Percentiles rank a stretch among this genome's conserved stretches.
phyloP scores from a whole-genome alignment of 1,284 basidiomycete species.

The Cryptococcus amylolentus region DNA sequence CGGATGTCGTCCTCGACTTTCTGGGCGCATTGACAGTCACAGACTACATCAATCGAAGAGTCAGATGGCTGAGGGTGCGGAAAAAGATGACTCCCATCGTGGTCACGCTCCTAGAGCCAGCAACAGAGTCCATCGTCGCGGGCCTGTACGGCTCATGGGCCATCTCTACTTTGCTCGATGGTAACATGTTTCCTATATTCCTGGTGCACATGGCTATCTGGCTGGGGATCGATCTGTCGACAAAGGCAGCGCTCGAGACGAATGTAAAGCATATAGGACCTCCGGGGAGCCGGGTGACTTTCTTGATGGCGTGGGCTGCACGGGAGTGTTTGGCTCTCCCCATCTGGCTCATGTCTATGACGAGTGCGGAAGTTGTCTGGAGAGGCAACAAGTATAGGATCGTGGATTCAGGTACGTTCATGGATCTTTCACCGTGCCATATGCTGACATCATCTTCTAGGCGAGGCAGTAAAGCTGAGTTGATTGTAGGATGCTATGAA shows the following conservation, averaged over 20 bases:
- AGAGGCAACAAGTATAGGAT: slow-evolving; percentile 57
- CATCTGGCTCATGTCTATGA: slow-evolving; percentile 74
- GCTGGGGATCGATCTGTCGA: slow-evolving; percentile 46
- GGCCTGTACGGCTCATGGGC: slow-evolving; percentile 63
- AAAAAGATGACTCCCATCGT: slow-evolving; percentile 76
- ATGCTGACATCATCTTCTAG: not conserved
- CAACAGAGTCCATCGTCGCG: slow-evolving; percentile 77
- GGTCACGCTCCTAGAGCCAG: slow-evolving; percentile 80
- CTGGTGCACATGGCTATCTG: slow-evolving; percentile 66
- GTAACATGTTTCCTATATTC: slow-evolving; percentile 62
- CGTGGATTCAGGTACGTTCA: slow-evolving; percentile 34
- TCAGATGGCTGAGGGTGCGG: slow-evolving; percentile 90
- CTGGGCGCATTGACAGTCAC: slow-evolving; percentile 76
- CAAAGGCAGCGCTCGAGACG: slow-evolving; percentile 35
- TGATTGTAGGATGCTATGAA: not conserved
- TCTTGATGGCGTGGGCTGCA: slow-evolving; percentile 69
- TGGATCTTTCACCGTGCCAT: no score
- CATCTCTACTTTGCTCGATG: slow-evolving; percentile 57
- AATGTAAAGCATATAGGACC: slow-evolving; percentile 69
- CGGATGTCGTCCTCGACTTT: slow-evolving; percentile 82
- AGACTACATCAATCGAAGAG: slow-evolving; percentile 78
- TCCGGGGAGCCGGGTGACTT: slow-evolving; percentile 53
- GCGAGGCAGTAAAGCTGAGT: not conserved
- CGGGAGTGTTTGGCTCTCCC: slow-evolving; percentile 78
- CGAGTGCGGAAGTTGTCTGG: slow-evolving; percentile 78